Evolutionary conservation across 2,329 filamentous ascomycete genomes (phyloP), one percentile per base, ranked within the genome.

Genomic region (Colletotrichum sansevieriae): DNA sequence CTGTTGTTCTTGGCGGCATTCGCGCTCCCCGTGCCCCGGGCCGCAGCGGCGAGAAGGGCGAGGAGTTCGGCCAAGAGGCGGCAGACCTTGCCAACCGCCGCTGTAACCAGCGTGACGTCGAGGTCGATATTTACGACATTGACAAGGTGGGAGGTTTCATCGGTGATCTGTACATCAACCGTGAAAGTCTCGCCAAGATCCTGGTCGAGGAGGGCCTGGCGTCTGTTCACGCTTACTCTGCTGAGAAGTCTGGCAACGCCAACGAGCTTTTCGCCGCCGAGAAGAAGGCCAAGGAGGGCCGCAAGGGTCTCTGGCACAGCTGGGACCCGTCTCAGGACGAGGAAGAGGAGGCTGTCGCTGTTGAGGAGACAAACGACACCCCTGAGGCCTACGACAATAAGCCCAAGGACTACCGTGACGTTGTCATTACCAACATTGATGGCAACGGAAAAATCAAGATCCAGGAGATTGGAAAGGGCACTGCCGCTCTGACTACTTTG

Each of bases 101-200:
- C 66, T 94, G 92, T 82, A 92, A 94, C 84, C 96, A 99, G 83
- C 91, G 96, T 63, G 96, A 99, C 79, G 95, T 96, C 56, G 95
- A 98, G 80, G 93, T 99, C 67, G 95, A 99, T 75, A 92, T 99
- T 20, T 91, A 97, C 78, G 94, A 95, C 75, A 92, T 94, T 73
- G 96, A 99, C 85, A 98, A 98, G 85, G 91, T 96, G 29, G 96
- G 96, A 75, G 96, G 96, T 43, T 99, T 99, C 84, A 98, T 99
- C 73, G 96, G 96, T 63, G 93, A 94, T 13, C 86, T 99, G 25
- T 98, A 94, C 79, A 88, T 99, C 78, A 95, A 94, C 84, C 92
- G 95, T 61, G 95, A 98, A 82, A 98, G 93, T 83, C 97, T 99
- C 77, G 93, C 95, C 75, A 98, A 97, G 84, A 80, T 93, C 2